phyloP scores from a whole-genome alignment of 306 rosid species.

The Vigna nakashimae region DNA sequence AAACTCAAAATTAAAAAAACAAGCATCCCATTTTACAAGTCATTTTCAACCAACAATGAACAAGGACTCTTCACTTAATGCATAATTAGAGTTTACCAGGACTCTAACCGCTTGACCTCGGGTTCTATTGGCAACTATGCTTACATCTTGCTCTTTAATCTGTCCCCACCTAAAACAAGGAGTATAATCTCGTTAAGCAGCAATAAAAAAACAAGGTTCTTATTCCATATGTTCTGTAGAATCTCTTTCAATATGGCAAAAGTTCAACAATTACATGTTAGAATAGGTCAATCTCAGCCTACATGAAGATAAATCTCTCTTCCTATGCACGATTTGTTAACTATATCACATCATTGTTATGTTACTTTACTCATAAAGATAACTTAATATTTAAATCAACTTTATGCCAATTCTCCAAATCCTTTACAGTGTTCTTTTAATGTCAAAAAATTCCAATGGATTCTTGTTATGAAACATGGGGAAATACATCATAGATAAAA shows the following conservation, averaged over 20 bases:
- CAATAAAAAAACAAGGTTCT: constrained; percentile 36
- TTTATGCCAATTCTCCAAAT: not conserved
- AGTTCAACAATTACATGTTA: constrained; percentile 1
- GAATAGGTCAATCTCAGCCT: not conserved
- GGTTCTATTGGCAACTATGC: constrained; percentile 57
- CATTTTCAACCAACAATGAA: constrained; percentile 26
- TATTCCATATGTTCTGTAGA: not conserved
- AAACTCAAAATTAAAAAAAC: constrained; percentile 21
- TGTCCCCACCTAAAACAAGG: constrained; percentile 71
- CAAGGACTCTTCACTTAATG: constrained; percentile 49
- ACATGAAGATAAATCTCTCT: constrained; percentile 11
- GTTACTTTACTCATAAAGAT: not conserved
- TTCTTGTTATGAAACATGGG: not conserved
- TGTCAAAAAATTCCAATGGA: constrained; percentile 1
- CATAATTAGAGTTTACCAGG: constrained; percentile 78
- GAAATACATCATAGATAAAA: not conserved
- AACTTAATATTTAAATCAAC: not conserved
- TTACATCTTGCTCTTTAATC: constrained; percentile 61
- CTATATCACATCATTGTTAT: constrained; percentile 4
- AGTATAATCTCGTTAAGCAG: constrained; percentile 40
- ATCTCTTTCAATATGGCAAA: constrained; percentile 16
- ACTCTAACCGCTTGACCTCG: constrained; percentile 69
- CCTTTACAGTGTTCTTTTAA: not conserved
- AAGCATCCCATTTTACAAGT: constrained; percentile 14
- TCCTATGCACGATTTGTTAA: not conserved